Percentiles rank a stretch among this genome's conserved stretches.
phyloP scores from a whole-genome alignment of 2,329 filamentous ascomycete genomes.

The Paraconiothyrium sp. region DNA sequence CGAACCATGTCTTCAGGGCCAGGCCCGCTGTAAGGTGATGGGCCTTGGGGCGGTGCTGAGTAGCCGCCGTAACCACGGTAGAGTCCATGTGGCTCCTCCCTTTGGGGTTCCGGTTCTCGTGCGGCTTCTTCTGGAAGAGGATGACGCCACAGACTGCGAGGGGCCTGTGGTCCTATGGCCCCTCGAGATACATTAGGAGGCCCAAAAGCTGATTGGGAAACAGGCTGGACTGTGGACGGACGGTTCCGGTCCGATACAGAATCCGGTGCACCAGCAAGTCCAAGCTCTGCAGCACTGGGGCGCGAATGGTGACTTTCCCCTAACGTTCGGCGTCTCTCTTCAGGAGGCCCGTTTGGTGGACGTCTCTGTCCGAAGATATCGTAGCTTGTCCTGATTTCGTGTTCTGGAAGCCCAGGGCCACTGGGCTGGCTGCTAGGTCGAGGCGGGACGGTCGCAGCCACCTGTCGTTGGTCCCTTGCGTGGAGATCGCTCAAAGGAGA shows the following conservation, averaged over 20 bases:
- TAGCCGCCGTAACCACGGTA: slow-evolving; percentile 47
- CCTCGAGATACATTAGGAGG: slow-evolving; percentile 43
- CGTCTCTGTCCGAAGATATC: slow-evolving; percentile 39
- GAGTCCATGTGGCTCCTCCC: slow-evolving; percentile 41
- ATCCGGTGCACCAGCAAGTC: slow-evolving; percentile 30
- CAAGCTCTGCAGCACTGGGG: slow-evolving; percentile 44
- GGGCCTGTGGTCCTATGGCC: slow-evolving; percentile 27
- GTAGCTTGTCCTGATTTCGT: slow-evolving; percentile 34
- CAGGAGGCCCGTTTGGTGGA: slow-evolving; percentile 37
- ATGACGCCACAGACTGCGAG: slow-evolving; percentile 44
- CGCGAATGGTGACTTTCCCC: slow-evolving; percentile 47
- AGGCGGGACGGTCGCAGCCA: slow-evolving; percentile 42
- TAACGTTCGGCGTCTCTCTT: slow-evolving; percentile 47
- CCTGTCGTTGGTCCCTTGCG: slow-evolving; percentile 36
- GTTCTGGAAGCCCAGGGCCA: slow-evolving; percentile 36
- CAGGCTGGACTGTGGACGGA: slow-evolving; percentile 51
- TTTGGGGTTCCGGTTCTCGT: slow-evolving; percentile 39
- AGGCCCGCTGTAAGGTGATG: slow-evolving; percentile 34
- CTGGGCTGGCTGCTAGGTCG: slow-evolving; percentile 53
- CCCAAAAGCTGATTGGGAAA: slow-evolving; percentile 50
- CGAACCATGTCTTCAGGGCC: slow-evolving; percentile 44
- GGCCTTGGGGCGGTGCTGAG: slow-evolving; percentile 33
- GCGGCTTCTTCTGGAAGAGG: slow-evolving; percentile 35
- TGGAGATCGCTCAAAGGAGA: slow-evolving; percentile 40
- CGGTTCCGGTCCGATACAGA: slow-evolving; percentile 40